A percentile compares a stretch with the other conserved stretches of the same genome.
phyloP scores from a whole-genome alignment of 2,329 filamentous ascomycete genomes.

The Cyphellophora attinorum region DNA sequence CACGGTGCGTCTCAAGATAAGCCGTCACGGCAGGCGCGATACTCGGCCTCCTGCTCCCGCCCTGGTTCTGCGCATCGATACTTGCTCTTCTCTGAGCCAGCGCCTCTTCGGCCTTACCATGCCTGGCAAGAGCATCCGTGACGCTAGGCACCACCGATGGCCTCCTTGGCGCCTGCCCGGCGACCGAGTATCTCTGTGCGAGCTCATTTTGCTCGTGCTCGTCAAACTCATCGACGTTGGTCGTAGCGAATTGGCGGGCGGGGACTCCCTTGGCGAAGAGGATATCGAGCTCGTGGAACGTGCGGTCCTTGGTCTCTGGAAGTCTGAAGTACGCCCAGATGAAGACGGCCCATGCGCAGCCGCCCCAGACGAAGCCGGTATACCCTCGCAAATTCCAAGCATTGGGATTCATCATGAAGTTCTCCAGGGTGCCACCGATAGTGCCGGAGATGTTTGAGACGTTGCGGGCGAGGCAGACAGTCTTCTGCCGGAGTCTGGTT shows the following conservation, averaged over 20 bases:
- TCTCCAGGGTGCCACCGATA: conserved; percentile 20
- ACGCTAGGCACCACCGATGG: conserved; percentile 8
- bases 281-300: conserved; percentile 19
- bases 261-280: conserved; percentile 12
- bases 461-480: conserved; percentile 43
- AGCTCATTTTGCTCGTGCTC: conserved; percentile 8
- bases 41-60: too few relatives aligned
- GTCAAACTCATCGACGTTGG: conserved; percentile 8
- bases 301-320: conserved; percentile 24
- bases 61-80: neutral
- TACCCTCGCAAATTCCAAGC: conserved; percentile 31
- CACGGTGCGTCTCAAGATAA: too few relatives aligned
- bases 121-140: conserved; percentile 5
- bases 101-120: conserved; percentile 8
- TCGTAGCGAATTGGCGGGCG: conserved; percentile 11
- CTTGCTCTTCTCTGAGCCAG: conserved; percentile 5
- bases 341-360: conserved; percentile 18
- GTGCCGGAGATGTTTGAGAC: conserved; percentile 42
- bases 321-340: conserved; percentile 24
- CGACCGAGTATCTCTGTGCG: conserved; percentile 5
- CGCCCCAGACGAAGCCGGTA: conserved; percentile 28
- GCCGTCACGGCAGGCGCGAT: too few relatives aligned
- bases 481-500: conserved; percentile 45
- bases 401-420: conserved; percentile 18
- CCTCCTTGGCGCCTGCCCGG: neutral